Percentiles rank a stretch among this genome's conserved stretches.
These are phyloP conservation scores for Melocanna baccifera DNA, from an alignment of 176 grass and related monocot species.

Conservation along the genomic window DNA sequence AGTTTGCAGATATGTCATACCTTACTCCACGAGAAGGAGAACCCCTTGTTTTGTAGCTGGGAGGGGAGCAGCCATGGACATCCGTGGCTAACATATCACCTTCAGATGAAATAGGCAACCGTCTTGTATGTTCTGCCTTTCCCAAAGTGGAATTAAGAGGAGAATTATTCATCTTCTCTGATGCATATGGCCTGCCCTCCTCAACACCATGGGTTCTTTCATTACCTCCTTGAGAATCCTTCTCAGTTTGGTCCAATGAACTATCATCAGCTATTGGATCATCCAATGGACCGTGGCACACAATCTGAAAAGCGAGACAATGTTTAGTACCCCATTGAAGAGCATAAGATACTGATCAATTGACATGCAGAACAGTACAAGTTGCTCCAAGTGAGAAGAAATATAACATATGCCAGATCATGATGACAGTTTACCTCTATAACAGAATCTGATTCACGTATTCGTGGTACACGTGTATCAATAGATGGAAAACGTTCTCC, in stretches of 20 bases:
- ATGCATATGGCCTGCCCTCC: slow-evolving; percentile 27
- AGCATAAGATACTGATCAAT: background rate
- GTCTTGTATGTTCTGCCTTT: slow-evolving; percentile 44
- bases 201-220: slow-evolving; percentile 39
- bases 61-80: slow-evolving; percentile 31
- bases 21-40: slow-evolving; percentile 59
- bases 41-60: slow-evolving; percentile 52
- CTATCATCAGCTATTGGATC: slow-evolving; percentile 51
- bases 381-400: background rate
- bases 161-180: slow-evolving; percentile 47
- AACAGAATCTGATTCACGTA: slow-evolving; percentile 90
- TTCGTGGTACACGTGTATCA: slow-evolving; percentile 68
- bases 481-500: slow-evolving; percentile 80
- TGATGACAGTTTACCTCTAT: slow-evolving; percentile 72
- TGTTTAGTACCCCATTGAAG: slow-evolving; percentile 13
- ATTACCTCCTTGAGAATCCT: slow-evolving; percentile 50
- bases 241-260: slow-evolving; percentile 59
- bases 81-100: slow-evolving; percentile 35
- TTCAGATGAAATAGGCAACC: slow-evolving; percentile 41
- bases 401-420: slow-evolving; percentile 14
- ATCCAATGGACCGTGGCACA: slow-evolving; percentile 52
- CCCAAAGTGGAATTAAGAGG: slow-evolving; percentile 24
- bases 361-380: background rate
- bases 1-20: slow-evolving; percentile 41
- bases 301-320: slow-evolving; percentile 54